phyloP scores from a whole-genome alignment of 2,329 filamentous ascomycete species.

The Colletotrichum sp. region DNA sequence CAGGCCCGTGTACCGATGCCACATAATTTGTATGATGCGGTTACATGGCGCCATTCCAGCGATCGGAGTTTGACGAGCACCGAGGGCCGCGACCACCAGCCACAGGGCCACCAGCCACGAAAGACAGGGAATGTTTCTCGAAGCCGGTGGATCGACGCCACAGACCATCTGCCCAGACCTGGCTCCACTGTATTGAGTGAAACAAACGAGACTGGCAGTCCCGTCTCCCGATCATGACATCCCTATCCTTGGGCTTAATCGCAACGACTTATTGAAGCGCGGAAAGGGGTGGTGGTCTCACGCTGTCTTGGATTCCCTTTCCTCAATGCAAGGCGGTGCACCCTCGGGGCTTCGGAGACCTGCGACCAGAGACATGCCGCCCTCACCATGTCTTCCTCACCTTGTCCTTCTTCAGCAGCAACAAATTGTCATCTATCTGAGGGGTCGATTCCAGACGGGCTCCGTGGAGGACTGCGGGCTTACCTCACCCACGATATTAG shows the following conservation, averaged over 20 bases:
- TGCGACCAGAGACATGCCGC: background rate
- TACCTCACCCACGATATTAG: background rate
- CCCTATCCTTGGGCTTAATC: slow-evolving; percentile 1
- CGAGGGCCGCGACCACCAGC: slow-evolving; percentile 2
- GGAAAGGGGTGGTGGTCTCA: slow-evolving; percentile 4
- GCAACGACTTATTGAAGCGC: background rate
- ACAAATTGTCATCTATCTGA: background rate
- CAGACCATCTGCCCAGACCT: background rate
- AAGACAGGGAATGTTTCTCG: background rate
- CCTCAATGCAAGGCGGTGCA: background rate
- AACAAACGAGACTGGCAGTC: slow-evolving; percentile 6
- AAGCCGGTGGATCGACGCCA: background rate
- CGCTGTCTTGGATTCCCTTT: background rate
- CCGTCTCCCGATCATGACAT: slow-evolving; percentile 3
- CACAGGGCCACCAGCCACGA: background rate
- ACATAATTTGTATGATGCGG: background rate
- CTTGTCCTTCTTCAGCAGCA: background rate
- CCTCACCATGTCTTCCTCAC: background rate
- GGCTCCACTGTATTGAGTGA: slow-evolving; percentile 8
- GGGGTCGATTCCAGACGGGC: background rate
- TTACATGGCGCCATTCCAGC: background rate
- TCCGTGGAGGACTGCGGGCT: background rate
- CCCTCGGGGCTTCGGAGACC: slow-evolving; percentile 5
- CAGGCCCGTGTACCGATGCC: background rate
- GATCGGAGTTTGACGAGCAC: slow-evolving; percentile 12